Percentiles rank a stretch among this genome's conserved stretches.
phyloP scores from a whole-genome alignment of 306 rosid genomes.

The Pyrus bretschneideri region DNA sequence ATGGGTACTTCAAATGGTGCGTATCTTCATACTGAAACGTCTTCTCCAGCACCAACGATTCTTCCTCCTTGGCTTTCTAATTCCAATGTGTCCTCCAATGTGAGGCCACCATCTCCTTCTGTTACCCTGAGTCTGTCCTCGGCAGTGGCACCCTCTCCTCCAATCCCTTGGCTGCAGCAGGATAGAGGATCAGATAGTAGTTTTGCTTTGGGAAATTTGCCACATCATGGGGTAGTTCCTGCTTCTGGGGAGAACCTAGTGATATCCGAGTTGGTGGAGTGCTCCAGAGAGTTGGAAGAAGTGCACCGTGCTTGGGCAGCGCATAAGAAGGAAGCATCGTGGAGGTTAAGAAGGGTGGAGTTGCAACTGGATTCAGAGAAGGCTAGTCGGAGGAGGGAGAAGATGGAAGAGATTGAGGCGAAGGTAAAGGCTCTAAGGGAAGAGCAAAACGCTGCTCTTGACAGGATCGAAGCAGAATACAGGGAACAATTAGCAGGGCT shows the following conservation, averaged over 20 bases:
- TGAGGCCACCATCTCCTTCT: slow-evolving; percentile 73
- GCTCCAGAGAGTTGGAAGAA: slow-evolving; percentile 87
- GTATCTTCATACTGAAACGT: slow-evolving; percentile 52
- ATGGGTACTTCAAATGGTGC: slow-evolving; percentile 80
- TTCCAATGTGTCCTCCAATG: slow-evolving; percentile 40
- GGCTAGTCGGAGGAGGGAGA: slow-evolving; percentile 64
- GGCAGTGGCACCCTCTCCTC: slow-evolving; percentile 55
- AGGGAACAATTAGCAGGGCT: slow-evolving; percentile 72
- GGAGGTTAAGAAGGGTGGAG: slow-evolving; percentile 90
- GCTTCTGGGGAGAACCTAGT: slow-evolving; percentile 48
- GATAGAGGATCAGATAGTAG: slow-evolving; percentile 61
- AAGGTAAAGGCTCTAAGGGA: slow-evolving; percentile 85
- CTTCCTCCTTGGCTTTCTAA: slow-evolving; percentile 93
- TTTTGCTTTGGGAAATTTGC: slow-evolving; percentile 42
- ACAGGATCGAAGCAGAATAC: slow-evolving; percentile 79
- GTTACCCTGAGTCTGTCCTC: slow-evolving; percentile 81
- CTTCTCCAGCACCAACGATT: slow-evolving; percentile 42
- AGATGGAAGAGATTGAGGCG: slow-evolving; percentile 71
- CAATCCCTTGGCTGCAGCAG: slow-evolving; percentile 71
- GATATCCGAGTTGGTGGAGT: slow-evolving; percentile 64
- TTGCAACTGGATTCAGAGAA: slow-evolving; percentile 89
- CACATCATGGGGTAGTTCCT: slow-evolving; percentile 46
- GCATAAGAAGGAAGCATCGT: slow-evolving; percentile 75
- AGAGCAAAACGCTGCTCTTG: slow-evolving; percentile 63
- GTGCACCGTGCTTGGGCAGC: slow-evolving; percentile 76